A percentile compares a stretch with the other conserved stretches of the same genome.
phyloP scores from a whole-genome alignment of 1,284 basidiomycete species.

The Entoloma clypeatum region DNA sequence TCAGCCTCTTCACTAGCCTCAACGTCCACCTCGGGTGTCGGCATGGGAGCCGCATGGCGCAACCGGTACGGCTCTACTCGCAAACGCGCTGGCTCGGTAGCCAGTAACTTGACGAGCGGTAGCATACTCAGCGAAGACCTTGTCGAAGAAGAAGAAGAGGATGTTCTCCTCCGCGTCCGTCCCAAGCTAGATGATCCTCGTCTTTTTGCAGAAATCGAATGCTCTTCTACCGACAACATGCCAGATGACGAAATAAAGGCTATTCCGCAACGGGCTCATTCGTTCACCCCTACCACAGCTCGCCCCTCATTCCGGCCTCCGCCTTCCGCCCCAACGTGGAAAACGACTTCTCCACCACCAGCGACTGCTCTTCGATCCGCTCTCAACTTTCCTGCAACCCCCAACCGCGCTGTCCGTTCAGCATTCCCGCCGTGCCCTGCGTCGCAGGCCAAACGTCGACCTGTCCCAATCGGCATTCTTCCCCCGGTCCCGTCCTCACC shows the following conservation, averaged over 20 bases:
- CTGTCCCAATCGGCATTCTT: constrained; percentile 53
- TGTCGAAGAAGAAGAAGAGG: constrained; percentile 77
- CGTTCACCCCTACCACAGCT: constrained; percentile 18
- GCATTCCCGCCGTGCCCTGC: constrained; percentile 39
- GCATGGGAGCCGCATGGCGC: constrained; percentile 65
- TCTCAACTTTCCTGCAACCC: constrained; percentile 46
- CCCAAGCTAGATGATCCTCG: constrained; percentile 54
- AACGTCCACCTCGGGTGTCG: constrained; percentile 49
- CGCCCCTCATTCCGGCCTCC: constrained; percentile 30
- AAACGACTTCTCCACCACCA: constrained; percentile 43
- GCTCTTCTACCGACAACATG: constrained; percentile 39
- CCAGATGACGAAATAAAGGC: constrained; percentile 40
- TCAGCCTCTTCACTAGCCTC: constrained; percentile 65
- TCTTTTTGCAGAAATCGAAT: constrained; percentile 26
- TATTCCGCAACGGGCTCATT: constrained; percentile 24
- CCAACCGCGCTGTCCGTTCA: constrained; percentile 40
- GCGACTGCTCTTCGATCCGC: constrained; percentile 44
- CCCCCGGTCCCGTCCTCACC: constrained; percentile 73
- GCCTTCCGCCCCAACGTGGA: constrained; percentile 53
- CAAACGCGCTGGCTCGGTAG: constrained; percentile 67
- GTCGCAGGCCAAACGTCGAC: constrained; percentile 53
- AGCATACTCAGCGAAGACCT: constrained; percentile 75
- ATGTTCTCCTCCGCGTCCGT: constrained; percentile 63
- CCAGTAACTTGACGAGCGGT: constrained; percentile 60
- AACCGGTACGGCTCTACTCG: constrained; percentile 52